Conservation (phyloP, 169 alveolate species). For the Cryptosporidium muris region DNA sequence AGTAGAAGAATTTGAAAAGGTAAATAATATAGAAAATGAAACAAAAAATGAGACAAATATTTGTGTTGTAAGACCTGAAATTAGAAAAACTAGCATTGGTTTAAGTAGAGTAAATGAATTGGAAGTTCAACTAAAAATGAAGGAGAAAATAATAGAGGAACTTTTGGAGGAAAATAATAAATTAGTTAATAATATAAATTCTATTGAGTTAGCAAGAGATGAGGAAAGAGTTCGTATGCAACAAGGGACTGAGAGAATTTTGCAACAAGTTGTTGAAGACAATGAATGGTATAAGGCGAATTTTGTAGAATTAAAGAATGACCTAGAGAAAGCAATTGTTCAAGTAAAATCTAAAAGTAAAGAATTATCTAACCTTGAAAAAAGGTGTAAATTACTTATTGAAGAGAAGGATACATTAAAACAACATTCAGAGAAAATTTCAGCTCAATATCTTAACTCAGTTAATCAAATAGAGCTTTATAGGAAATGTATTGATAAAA, state of each 20-base stretch:
- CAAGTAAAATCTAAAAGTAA: conserved; percentile 63
- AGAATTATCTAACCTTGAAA: conserved; percentile 52
- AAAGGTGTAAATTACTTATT: conserved; percentile 38
- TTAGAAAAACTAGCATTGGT: not conserved
- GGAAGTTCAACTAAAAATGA: conserved; percentile 65
- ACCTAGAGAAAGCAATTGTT: conserved; percentile 44
- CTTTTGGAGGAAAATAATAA: conserved; percentile 49
- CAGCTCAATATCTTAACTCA: conserved; percentile 46
- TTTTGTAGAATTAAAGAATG: conserved; percentile 60
- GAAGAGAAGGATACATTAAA: conserved; percentile 63
- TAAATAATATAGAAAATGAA: conserved; percentile 5
- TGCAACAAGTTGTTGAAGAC: conserved; percentile 67
- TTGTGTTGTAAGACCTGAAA: not conserved
- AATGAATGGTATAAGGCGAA: conserved; percentile 68
- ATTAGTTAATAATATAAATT: conserved; percentile 37
- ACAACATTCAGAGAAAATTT: conserved; percentile 37
- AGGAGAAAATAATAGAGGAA: conserved; percentile 62
- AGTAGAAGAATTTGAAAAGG: conserved; percentile 15
- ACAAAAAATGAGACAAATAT: conserved; percentile 9
- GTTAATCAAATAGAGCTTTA: conserved; percentile 25
- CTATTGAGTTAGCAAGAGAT: conserved; percentile 39
- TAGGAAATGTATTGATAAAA: conserved; percentile 1
- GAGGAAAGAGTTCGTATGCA: conserved; percentile 52
- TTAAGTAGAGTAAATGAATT: conserved; percentile 26
- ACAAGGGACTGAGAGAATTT: conserved; percentile 59